Evolutionary conservation across 2,329 filamentous ascomycete genomes (phyloP).

Genomic region (Diplodia mutila): DNA sequence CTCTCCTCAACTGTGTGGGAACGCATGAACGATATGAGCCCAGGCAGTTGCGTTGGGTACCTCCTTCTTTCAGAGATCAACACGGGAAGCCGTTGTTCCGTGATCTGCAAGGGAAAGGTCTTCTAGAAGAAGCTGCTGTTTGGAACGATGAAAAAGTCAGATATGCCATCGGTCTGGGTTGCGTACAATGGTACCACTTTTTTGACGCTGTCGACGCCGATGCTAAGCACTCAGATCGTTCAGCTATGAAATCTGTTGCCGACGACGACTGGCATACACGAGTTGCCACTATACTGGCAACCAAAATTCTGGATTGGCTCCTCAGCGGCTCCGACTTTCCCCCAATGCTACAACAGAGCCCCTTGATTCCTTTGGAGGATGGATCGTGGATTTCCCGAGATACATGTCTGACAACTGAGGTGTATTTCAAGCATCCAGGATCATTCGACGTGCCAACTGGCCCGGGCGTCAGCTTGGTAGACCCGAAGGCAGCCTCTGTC

Average conservation of each 20-base stretch:
- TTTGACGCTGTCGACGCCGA: neutral
- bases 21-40: neutral
- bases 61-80: neutral
- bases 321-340: neutral
- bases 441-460: neutral
- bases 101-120: neutral
- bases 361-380: neutral
- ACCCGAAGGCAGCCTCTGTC: neutral
- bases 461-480: neutral
- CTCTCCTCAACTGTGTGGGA: neutral
- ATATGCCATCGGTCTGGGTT: neutral
- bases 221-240: neutral
- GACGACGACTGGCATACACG: neutral
- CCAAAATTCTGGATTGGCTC: neutral
- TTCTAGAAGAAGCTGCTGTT: neutral
- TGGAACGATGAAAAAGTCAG: neutral
- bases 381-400: slow-evolving; percentile 31
- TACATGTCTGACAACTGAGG: slow-evolving; percentile 30
- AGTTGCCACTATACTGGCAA: neutral
- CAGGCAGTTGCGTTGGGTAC: neutral
- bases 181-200: neutral
- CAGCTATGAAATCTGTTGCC: neutral
- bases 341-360: neutral
- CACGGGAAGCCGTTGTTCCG: neutral
- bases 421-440: slow-evolving; percentile 48